Percentiles rank a stretch among this genome's conserved stretches.
These are phyloP conservation scores for Aphanomyces stellatus DNA, from an alignment of 352 stramenopile species.

Conservation along the genomic window DNA sequence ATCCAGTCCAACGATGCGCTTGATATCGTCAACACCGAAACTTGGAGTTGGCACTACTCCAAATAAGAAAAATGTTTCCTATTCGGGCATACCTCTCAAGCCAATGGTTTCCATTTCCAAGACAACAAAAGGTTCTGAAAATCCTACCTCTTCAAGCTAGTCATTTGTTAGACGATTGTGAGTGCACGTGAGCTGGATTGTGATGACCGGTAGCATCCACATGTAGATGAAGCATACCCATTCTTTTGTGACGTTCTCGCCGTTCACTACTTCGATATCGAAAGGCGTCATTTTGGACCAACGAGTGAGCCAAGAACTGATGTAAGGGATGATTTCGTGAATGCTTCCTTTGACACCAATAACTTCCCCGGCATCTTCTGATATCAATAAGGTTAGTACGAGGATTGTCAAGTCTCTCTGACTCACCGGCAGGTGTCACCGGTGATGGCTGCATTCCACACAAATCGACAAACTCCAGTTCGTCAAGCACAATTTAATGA, in stretches of 20 bases:
- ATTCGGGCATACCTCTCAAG: neutral
- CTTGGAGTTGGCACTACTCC: neutral
- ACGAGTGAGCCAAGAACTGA: neutral
- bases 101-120: neutral
- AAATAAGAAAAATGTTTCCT: neutral
- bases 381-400: too few species aligned
- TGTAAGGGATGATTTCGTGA: neutral
- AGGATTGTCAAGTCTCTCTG: neutral
- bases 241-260: slow-evolving; percentile 17
- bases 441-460: neutral
- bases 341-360: neutral
- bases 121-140: slow-evolving; percentile 4
- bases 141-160: slow-evolving; percentile 16
- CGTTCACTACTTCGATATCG: slow-evolving; percentile 3
- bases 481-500: neutral
- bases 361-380: neutral
- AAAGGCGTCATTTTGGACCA: neutral
- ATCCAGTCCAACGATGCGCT: neutral
- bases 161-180: too few species aligned
- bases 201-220: neutral
- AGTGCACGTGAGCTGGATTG: too few species aligned
- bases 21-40: neutral
- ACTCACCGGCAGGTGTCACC: neutral
- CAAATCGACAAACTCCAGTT: neutral
- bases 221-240: slow-evolving; percentile 5